phyloP scores from a whole-genome alignment of 2,329 filamentous ascomycete species.

The Malbranchea zuffiana region DNA sequence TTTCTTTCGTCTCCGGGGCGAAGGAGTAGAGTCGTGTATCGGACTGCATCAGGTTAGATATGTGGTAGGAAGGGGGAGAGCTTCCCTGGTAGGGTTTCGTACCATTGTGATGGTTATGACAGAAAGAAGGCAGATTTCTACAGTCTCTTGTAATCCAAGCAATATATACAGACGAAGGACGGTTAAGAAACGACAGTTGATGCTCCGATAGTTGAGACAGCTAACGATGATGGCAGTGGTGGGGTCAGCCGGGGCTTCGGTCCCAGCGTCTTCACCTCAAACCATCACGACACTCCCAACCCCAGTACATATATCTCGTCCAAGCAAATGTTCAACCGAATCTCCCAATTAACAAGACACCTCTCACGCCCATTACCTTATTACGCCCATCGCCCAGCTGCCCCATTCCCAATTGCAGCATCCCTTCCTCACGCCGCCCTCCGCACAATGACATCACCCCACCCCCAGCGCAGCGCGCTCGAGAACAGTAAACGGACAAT shows the following conservation, averaged over 20 bases:
- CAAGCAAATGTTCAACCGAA: conserved; percentile 58
- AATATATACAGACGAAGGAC: too few relatives aligned
- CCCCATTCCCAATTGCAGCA: conserved; percentile 21
- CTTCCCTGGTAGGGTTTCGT: not conserved
- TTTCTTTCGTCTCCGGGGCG: conserved; percentile 77
- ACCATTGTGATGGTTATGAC: conserved; percentile 5
- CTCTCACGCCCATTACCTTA: conserved; percentile 53
- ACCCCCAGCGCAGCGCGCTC: conserved; percentile 15
- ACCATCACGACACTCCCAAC: not conserved
- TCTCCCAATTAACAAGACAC: conserved; percentile 64
- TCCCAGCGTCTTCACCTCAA: not conserved
- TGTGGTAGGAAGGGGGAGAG: not conserved
- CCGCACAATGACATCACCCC: conserved; percentile 35
- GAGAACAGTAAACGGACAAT: conserved; percentile 48
- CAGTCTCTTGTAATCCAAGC: too few relatives aligned
- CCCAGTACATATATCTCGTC: not conserved
- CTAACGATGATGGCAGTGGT: not conserved
- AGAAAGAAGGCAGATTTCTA: not conserved
- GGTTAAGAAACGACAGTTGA: too few relatives aligned
- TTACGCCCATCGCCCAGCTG: conserved; percentile 41
- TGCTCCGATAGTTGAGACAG: not conserved
- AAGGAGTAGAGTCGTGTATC: conserved; percentile 88
- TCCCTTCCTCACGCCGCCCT: conserved; percentile 16
- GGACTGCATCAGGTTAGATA: conserved; percentile 60
- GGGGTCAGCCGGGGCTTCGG: not conserved